Conservation (phyloP, 306 rosid genomes). For the Vachellia collinsii region DNA sequence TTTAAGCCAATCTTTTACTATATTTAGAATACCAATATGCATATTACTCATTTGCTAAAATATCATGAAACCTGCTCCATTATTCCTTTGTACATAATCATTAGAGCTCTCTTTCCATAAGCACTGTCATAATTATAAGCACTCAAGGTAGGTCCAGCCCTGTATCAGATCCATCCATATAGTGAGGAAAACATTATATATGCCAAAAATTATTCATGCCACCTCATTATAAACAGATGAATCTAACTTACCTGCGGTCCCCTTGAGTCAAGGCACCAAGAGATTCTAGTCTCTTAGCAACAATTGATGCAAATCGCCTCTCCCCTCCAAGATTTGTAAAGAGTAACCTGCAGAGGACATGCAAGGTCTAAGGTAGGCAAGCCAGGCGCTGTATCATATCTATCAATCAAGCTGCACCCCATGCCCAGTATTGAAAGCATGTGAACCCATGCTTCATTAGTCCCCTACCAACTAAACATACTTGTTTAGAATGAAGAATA, state of each 20-base stretch:
- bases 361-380: constrained; percentile 24
- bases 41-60: constrained; percentile 29
- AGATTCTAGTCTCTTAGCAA: constrained; percentile 95
- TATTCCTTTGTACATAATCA: constrained; percentile 90
- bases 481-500: no score
- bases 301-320: constrained; percentile 96
- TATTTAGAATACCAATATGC: constrained; percentile 17
- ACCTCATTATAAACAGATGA: constrained; percentile 29
- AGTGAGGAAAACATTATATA: constrained; percentile 42
- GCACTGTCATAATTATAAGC: constrained; percentile 97
- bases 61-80: constrained; percentile 82
- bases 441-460: background rate
- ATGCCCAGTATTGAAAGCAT: background rate
- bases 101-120: constrained; percentile 84
- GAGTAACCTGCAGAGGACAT: constrained; percentile 70
- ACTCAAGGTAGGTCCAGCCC: constrained; percentile 93
- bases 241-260: constrained; percentile 83
- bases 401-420: background rate
- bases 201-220: constrained; percentile 33
- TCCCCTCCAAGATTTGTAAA: constrained; percentile 98
- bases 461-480: background rate
- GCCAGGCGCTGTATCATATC: constrained; percentile 2
- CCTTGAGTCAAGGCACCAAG: constrained; percentile 99
- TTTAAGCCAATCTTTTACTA: constrained; percentile 21
- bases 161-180: constrained; percentile 46